Evolutionary conservation across 768 basidiomycete genomes (phyloP), one percentile per base, ranked within the genome.

Genomic region (Leccinum broughii): DNA sequence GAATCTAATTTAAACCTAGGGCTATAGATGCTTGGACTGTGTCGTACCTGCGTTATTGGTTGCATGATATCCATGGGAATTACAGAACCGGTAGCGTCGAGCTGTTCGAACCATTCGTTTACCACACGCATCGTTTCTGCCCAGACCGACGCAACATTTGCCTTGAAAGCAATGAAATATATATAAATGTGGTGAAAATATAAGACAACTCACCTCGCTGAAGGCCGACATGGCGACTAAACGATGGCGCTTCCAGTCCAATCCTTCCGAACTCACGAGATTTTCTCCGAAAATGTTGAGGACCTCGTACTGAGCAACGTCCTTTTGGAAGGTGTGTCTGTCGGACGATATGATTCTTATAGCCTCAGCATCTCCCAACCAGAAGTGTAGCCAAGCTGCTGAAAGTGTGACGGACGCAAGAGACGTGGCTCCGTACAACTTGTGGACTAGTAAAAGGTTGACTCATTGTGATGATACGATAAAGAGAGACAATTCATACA

Each of bases 71-170:
- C 58, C 24, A 71, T 5, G 2, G 72, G 57, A 15, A 75, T 44
- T 17, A 71, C 74, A 20, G 52, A 24, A 37, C 64, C 58, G 41
- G 39, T 24, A 39, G 37, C 22, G 10, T 78, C 77, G 7, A 83
- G 64, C 26, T 76, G 67, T 14, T 69, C 64, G 52, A 81, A 77
- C 80, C 80, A 81, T 61, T 81, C 77, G 28, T 77, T 62, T 9
- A 76, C 57, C 2, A 80, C 65, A 32, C 74, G 75, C 7, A 76
- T 70, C 0, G 78, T 74, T 62, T 83, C 81, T 17, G 69, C 66
- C 83, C 82, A 83, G 5, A 81, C 81, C 17, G 82, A 69, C 6
- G 78, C 76, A 57, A 78, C 73, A 32, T 83, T 81, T 13, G 77
- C 74, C 81, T 83, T 57, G 32, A 13, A 1, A 34, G 10, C 2